Evolutionary conservation across 805 yeast genomes (phyloP).

Genomic region (Pichia sporocuriosa): DNA sequence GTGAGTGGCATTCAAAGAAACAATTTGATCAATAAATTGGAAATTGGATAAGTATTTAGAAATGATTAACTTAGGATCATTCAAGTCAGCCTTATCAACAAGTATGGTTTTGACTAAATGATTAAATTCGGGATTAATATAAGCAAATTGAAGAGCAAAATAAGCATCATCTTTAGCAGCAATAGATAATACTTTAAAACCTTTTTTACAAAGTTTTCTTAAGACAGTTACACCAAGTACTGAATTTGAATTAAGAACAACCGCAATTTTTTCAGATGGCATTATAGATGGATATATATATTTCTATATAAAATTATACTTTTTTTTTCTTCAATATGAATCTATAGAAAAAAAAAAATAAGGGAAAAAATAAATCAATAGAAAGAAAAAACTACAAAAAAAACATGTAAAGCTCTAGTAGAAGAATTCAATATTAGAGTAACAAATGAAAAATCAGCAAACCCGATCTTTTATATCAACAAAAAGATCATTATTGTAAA

Average conservation of each 20-base stretch:
- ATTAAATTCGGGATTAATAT: slow-evolving; percentile 10
- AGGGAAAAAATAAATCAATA: too few species aligned
- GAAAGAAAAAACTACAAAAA: too few species aligned
- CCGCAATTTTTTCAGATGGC: neutral
- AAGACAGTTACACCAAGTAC: slow-evolving; percentile 1
- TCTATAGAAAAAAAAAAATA: too few species aligned
- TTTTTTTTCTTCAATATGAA: neutral
- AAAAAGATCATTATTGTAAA: too few species aligned
- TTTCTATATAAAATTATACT: too few species aligned
- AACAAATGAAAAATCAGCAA: too few species aligned
- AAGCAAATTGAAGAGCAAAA: neutral
- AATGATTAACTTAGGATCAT: neutral
- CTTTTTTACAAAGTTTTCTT: neutral
- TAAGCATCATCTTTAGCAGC: neutral
- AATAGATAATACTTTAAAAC: slow-evolving; percentile 2
- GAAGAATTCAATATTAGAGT: too few species aligned
- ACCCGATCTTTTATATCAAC: too few species aligned
- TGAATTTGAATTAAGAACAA: slow-evolving; percentile 5
- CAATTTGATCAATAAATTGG: slow-evolving; percentile 1
- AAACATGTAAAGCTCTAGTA: too few species aligned
- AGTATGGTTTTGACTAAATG: neutral
- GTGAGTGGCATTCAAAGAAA: slow-evolving; percentile 8
- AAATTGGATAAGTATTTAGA: neutral
- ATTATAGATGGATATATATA: neutral
- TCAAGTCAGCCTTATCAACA: neutral